Evolutionary conservation across 768 basidiomycete genomes (phyloP).

Genomic region (Xerocomellus amylosporus): DNA sequence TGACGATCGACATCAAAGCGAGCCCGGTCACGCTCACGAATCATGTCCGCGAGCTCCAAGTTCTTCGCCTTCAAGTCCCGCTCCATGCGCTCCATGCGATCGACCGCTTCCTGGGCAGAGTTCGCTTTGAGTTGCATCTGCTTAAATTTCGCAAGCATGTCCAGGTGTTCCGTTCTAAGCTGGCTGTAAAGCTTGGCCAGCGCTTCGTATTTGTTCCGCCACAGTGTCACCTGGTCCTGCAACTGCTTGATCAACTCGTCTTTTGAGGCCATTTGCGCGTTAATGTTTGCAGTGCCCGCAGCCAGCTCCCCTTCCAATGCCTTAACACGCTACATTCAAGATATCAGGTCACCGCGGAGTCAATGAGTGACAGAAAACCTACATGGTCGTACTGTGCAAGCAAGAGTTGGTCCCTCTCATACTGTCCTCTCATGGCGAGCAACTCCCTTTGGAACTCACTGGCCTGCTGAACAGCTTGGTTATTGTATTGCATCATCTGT

Average conservation of each 20-base stretch:
- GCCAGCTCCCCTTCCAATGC: conserved; percentile 87
- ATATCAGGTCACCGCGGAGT: conserved; percentile 5
- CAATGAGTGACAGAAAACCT: conserved; percentile 10
- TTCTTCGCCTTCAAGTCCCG: conserved; percentile 98
- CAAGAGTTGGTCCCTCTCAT: conserved; percentile 96
- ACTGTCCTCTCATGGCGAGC: conserved; percentile 92
- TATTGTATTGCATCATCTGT: conserved; percentile 78
- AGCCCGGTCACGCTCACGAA: conserved; percentile 93
- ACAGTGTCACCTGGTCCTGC: conserved; percentile 93
- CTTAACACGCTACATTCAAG: conserved; percentile 75
- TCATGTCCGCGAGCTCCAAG: conserved; percentile 97
- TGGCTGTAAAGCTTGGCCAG: conserved; percentile 98
- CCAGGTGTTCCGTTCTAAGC: conserved; percentile 93
- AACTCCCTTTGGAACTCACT: conserved; percentile 87
- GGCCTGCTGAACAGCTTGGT: conserved; percentile 70
- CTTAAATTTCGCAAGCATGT: conserved; percentile 96
- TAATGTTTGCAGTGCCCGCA: conserved; percentile 71
- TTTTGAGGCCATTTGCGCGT: conserved; percentile 84
- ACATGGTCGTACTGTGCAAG: conserved; percentile 97
- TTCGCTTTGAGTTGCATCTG: conserved; percentile 97
- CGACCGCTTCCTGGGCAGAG: conserved; percentile 96
- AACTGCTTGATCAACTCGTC: conserved; percentile 95
- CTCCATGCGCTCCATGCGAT: conserved; percentile 99
- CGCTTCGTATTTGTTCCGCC: conserved; percentile 99
- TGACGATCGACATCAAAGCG: conserved; percentile 93